Conservation (phyloP, 257 asterid species). For the Perilla frutescens region DNA sequence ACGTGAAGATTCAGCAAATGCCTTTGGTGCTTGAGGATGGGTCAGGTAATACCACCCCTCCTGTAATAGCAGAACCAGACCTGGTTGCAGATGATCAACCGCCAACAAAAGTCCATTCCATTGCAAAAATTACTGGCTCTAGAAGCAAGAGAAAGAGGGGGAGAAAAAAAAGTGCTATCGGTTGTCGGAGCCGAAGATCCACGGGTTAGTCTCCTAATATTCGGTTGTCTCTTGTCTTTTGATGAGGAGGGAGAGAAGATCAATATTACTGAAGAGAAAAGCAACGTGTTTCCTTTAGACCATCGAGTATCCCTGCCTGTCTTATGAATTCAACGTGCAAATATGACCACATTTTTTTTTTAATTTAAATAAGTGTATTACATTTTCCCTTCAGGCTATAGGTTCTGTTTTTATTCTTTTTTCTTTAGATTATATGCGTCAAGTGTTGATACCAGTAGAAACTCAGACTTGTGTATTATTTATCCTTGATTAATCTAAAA, state of each 20-base stretch:
- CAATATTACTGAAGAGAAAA: conserved; percentile 2
- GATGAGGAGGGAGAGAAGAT: conserved; percentile 2
- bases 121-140: conserved; percentile 58
- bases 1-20: conserved; percentile 48
- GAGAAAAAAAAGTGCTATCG: conserved; percentile 50
- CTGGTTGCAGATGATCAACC: conserved; percentile 45
- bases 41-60: conserved; percentile 36
- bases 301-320: no score
- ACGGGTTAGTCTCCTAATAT: conserved; percentile 35
- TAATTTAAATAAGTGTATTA: background rate
- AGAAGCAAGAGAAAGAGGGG: conserved; percentile 60
- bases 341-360: conserved; percentile 27
- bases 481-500: conserved; percentile 9
- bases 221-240: background rate
- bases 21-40: conserved; percentile 41
- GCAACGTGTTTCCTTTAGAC: background rate
- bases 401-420: conserved; percentile 30
- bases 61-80: conserved; percentile 9
- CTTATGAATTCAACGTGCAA: background rate
- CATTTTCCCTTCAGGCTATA: conserved; percentile 23
- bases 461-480: background rate
- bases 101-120: conserved; percentile 51
- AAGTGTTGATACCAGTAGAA: conserved; percentile 19
- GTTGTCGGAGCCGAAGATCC: conserved; percentile 48
- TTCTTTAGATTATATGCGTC: conserved; percentile 28